Conservation (phyloP, 257 asterid genomes). For the Anisodus acutangulus region DNA sequence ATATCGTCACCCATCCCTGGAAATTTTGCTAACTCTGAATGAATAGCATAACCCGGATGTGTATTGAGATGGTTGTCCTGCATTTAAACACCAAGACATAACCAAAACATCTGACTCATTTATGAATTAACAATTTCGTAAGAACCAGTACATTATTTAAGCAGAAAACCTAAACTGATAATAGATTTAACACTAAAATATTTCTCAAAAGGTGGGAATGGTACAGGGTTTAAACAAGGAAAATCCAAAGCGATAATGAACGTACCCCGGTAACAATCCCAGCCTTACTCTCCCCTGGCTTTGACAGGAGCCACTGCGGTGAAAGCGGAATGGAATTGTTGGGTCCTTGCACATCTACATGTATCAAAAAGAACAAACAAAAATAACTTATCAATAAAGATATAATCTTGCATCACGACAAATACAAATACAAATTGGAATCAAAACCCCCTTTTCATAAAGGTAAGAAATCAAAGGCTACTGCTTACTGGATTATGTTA, state of each 20-base stretch:
- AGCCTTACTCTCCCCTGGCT: slow-evolving; percentile 79
- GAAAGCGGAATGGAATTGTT: slow-evolving; percentile 84
- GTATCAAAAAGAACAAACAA: slow-evolving; percentile 25
- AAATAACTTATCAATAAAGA: slow-evolving; percentile 6
- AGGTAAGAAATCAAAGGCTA: background rate
- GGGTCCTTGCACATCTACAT: slow-evolving; percentile 70
- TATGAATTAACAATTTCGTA: slow-evolving; percentile 2
- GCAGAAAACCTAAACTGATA: background rate
- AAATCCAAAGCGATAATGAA: slow-evolving; percentile 30
- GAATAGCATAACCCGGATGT: slow-evolving; percentile 49
- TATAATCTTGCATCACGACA: background rate
- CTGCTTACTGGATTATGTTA: background rate
- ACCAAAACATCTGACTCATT: background rate
- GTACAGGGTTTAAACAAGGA: slow-evolving; percentile 22
- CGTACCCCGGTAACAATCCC: slow-evolving; percentile 72
- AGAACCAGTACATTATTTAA: background rate
- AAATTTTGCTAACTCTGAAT: slow-evolving; percentile 52
- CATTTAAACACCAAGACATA: background rate
- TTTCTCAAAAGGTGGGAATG: background rate
- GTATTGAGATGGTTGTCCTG: slow-evolving; percentile 66
- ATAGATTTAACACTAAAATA: background rate
- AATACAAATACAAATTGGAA: slow-evolving; percentile 2
- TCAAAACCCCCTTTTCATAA: background rate
- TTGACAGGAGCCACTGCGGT: slow-evolving; percentile 96
- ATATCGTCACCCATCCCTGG: slow-evolving; percentile 59